Conservation (phyloP, 2,329 filamentous ascomycete genomes). For the Ramularia endophylla region DNA sequence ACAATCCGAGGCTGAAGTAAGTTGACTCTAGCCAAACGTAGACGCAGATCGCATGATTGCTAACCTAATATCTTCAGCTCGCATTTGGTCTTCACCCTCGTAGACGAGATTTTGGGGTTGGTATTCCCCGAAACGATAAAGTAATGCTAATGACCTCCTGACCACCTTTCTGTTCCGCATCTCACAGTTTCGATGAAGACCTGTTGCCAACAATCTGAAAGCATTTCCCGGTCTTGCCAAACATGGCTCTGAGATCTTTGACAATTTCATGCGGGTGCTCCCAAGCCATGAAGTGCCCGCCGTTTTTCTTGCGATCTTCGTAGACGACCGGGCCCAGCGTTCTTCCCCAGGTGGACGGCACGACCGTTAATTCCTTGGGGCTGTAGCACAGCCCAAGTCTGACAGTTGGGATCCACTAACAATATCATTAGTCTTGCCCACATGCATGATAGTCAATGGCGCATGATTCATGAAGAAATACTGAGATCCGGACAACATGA, state of each 20-base stretch:
- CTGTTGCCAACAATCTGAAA: constrained; percentile 11
- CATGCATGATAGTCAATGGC: too few relatives aligned
- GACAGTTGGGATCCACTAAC: constrained; percentile 41
- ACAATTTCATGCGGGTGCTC: constrained; percentile 27
- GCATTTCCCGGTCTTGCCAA: constrained; percentile 16
- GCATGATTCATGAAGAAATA: too few relatives aligned
- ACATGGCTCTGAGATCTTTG: constrained; percentile 17
- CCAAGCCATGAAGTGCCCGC: constrained; percentile 55
- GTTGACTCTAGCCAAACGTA: constrained; percentile 31
- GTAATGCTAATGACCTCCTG: constrained; percentile 5
- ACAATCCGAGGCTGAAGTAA: constrained; percentile 85
- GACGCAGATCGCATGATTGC: constrained; percentile 2
- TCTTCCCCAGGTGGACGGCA: constrained; percentile 50
- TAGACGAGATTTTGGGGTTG: constrained; percentile 44
- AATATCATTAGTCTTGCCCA: too few relatives aligned
- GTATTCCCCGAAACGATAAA: constrained; percentile 35
- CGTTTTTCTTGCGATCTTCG: constrained; percentile 43
- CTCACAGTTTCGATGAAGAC: background rate
- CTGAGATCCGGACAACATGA: too few relatives aligned
- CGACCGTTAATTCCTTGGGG: constrained; percentile 52
- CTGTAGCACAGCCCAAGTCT: constrained; percentile 52
- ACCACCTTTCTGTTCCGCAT: background rate
- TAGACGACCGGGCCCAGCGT: constrained; percentile 55
- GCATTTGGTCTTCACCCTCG: constrained; percentile 45
- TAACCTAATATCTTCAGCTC: constrained; percentile 35